Percentiles rank a stretch among this genome's conserved stretches.
These are phyloP conservation scores for Umbelopsis vinacea DNA, from an alignment of 192 early-diverging fungal genomes.

Conservation along the genomic window DNA sequence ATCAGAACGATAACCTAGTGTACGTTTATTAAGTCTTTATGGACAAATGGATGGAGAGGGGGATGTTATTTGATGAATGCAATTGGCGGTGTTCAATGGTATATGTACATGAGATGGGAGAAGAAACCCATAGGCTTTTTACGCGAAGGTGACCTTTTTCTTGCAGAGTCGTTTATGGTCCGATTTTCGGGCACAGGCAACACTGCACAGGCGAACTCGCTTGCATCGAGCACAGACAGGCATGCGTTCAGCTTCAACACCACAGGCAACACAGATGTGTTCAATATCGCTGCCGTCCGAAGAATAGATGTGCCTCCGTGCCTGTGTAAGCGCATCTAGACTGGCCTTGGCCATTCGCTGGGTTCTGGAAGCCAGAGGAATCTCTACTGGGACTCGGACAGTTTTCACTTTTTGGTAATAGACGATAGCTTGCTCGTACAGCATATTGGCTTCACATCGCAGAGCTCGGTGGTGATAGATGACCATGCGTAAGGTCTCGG, in stretches of 20 bases:
- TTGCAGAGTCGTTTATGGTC: constrained; percentile 2
- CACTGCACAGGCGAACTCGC: neutral
- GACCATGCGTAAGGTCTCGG: neutral
- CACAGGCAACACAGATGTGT: constrained; percentile 8
- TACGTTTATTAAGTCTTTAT: no score
- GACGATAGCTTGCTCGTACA: neutral
- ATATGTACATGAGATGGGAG: no score
- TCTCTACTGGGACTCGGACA: neutral
- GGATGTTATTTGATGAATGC: no score
- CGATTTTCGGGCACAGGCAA: neutral
- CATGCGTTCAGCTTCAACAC: constrained; percentile 6
- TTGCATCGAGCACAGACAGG: constrained; percentile 18
- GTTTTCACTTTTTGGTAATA: neutral
- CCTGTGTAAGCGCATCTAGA: neutral
- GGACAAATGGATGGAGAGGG: no score
- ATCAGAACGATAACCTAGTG: no score
- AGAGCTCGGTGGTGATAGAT: constrained; percentile 18
- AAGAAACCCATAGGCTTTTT: no score
- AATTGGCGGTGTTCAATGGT: no score
- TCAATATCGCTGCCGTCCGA: constrained; percentile 2
- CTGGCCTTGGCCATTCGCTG: constrained; percentile 5
- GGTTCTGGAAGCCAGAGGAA: neutral
- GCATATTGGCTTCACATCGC: neutral
- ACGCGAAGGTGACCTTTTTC: constrained; percentile 15
- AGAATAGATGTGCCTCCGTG: neutral